Conservation (phyloP, 352 stramenopile species). For the Phytophthora sp. region DNA sequence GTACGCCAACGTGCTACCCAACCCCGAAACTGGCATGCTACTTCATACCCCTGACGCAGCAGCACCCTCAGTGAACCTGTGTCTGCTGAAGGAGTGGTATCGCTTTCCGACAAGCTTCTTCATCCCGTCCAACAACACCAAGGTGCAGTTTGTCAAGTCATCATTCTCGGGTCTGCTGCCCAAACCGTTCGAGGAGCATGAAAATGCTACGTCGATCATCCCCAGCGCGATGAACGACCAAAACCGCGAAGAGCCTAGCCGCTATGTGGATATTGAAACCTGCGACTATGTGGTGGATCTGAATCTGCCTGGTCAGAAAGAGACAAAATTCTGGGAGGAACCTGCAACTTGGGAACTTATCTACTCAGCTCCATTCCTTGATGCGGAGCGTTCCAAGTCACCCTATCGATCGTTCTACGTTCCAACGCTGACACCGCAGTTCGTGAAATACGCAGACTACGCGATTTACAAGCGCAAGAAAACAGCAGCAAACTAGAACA, state of each 20-base stretch:
- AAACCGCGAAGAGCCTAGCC: constrained; percentile 91
- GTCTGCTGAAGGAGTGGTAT: constrained; percentile 98
- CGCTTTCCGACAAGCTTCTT: constrained; percentile 97
- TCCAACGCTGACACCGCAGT: constrained; percentile 58
- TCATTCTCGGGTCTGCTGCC: constrained; percentile 95
- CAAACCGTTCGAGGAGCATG: constrained; percentile 88
- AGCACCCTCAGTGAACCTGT: constrained; percentile 66
- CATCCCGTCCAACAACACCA: constrained; percentile 83
- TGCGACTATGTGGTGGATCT: constrained; percentile 94
- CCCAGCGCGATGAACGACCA: constrained; percentile 93
- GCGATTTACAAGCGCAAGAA: constrained; percentile 69
- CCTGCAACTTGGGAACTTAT: constrained; percentile 57
- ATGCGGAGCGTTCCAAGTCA: constrained; percentile 65
- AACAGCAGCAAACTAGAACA: constrained; percentile 6
- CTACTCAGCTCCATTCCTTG: constrained; percentile 60
- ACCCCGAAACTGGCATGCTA: constrained; percentile 29
- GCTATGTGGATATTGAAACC: constrained; percentile 77
- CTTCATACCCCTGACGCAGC: constrained; percentile 9
- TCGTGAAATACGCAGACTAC: constrained; percentile 67
- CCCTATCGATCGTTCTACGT: constrained; percentile 84
- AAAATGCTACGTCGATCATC: constrained; percentile 65
- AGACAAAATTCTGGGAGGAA: constrained; percentile 73
- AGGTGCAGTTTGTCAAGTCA: constrained; percentile 92
- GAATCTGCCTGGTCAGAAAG: constrained; percentile 61
- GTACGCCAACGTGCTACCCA: constrained; percentile 62